Evolutionary conservation across 768 basidiomycete species (phyloP).

Genomic region (Infundibulicybe gibba): DNA sequence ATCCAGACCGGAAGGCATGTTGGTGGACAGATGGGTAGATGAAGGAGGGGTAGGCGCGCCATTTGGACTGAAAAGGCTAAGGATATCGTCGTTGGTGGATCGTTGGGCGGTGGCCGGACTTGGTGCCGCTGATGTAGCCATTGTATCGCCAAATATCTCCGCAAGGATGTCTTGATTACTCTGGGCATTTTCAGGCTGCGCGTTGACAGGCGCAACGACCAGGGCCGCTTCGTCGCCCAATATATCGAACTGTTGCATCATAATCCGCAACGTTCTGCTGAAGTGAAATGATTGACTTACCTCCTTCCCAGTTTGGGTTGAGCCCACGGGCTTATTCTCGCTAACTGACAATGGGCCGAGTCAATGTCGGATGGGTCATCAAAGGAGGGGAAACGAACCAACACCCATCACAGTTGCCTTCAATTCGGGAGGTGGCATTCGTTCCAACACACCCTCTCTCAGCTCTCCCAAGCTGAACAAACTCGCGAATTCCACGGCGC

Average conservation of each 20-base stretch:
- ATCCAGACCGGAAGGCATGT: slow-evolving; percentile 8
- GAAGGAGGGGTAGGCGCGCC: slow-evolving; percentile 16
- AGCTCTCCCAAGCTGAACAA: slow-evolving; percentile 78
- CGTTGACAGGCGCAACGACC: slow-evolving; percentile 35
- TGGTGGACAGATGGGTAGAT: slow-evolving; percentile 8
- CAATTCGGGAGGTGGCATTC: slow-evolving; percentile 98
- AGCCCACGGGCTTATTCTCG: slow-evolving; percentile 95
- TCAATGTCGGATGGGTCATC: background rate
- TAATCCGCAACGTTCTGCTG: slow-evolving; percentile 3
- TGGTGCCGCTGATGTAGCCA: slow-evolving; percentile 31
- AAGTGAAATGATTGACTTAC: slow-evolving; percentile 30
- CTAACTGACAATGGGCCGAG: slow-evolving; percentile 59
- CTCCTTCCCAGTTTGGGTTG: slow-evolving; percentile 70
- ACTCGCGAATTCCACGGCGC: slow-evolving; percentile 91
- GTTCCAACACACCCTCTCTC: slow-evolving; percentile 83
- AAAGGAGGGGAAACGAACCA: slow-evolving; percentile 43
- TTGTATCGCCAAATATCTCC: slow-evolving; percentile 78
- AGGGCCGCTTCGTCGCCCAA: slow-evolving; percentile 71
- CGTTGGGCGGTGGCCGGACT: slow-evolving; percentile 45
- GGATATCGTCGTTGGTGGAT: slow-evolving; percentile 82
- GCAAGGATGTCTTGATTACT: slow-evolving; percentile 86
- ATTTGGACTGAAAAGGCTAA: slow-evolving; percentile 74
- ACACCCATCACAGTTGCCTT: slow-evolving; percentile 96
- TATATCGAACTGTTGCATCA: slow-evolving; percentile 54
- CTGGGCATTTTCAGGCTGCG: slow-evolving; percentile 40